Percentiles rank a stretch among this genome's conserved stretches.
Evolutionary conservation across 1,139 yeast genomes (phyloP).

Genomic region (Petasospora rhodanensis): DNA sequence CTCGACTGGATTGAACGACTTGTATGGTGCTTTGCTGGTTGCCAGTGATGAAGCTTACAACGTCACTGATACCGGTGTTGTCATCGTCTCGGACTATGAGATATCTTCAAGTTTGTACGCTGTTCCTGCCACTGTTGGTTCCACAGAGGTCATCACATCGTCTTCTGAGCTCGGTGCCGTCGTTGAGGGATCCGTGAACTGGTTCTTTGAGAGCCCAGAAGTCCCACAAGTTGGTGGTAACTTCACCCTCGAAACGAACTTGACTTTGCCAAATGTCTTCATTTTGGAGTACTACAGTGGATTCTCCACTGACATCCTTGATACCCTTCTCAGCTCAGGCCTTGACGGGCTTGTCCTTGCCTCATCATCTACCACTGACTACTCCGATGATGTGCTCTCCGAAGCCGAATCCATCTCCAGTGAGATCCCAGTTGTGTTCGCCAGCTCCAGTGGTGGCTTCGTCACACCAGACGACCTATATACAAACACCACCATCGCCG

Average conservation of each 20-base stretch:
- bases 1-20: slow-evolving; percentile 51
- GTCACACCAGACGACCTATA: slow-evolving; percentile 34
- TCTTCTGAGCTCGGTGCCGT: slow-evolving; percentile 44
- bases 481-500: slow-evolving; percentile 34
- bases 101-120: slow-evolving; percentile 50
- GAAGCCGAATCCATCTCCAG: slow-evolving; percentile 1
- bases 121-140: slow-evolving; percentile 48
- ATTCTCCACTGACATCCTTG: slow-evolving; percentile 36
- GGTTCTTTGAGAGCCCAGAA: slow-evolving; percentile 10
- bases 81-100: slow-evolving; percentile 46
- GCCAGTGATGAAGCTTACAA: slow-evolving; percentile 30
- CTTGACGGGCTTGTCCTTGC: slow-evolving; percentile 13
- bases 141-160: slow-evolving; percentile 45
- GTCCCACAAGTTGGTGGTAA: slow-evolving; percentile 10
- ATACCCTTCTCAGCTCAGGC: slow-evolving; percentile 9
- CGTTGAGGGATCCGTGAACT: slow-evolving; percentile 42
- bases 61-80: slow-evolving; percentile 38
- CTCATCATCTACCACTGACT: slow-evolving; percentile 6
- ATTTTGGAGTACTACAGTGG: slow-evolving; percentile 46
- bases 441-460: slow-evolving; percentile 20
- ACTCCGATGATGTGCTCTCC: slow-evolving; percentile 1
- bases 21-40: slow-evolving; percentile 51
- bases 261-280: slow-evolving; percentile 35
- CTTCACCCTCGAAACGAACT: slow-evolving; percentile 10
- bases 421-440: slow-evolving; percentile 14